phyloP scores from a whole-genome alignment of 108 stramenopile species.

The Cyclotella sp. region DNA sequence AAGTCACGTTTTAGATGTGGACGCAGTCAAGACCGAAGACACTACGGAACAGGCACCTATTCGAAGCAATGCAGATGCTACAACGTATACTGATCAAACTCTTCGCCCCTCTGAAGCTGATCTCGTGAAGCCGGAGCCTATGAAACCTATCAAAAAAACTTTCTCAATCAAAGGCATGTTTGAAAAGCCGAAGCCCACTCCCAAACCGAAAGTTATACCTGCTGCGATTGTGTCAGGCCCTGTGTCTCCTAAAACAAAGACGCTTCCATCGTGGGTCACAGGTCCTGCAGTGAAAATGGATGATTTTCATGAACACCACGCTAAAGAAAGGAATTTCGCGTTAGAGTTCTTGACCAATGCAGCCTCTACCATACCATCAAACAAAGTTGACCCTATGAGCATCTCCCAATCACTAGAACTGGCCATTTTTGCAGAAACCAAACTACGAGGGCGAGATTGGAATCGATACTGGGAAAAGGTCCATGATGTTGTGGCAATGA shows the following conservation, averaged over 20 bases:
- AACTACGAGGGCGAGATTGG: conserved; percentile 50
- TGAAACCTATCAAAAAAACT: conserved; percentile 34
- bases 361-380: conserved; percentile 16
- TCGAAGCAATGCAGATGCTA: background rate
- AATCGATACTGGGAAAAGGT: conserved; percentile 62
- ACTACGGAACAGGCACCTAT: background rate
- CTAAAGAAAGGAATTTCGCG: conserved; percentile 46
- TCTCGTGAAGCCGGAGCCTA: conserved; percentile 36
- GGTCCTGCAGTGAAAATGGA: conserved; percentile 47
- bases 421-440: conserved; percentile 52
- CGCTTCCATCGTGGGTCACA: conserved; percentile 50
- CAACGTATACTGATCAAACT: conserved; percentile 4
- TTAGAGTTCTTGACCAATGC: conserved; percentile 52
- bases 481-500: conserved; percentile 54
- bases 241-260: conserved; percentile 40
- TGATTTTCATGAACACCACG: conserved; percentile 45
- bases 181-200: conserved; percentile 50
- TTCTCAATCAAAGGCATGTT: conserved; percentile 61
- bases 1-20: background rate
- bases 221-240: conserved; percentile 23
- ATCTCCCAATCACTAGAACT: conserved; percentile 51
- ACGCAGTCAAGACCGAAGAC: conserved; percentile 14
- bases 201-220: conserved; percentile 27
- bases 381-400: conserved; percentile 46
- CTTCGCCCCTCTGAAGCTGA: conserved; percentile 25